Base-by-base conservation (phyloP, 768 basidiomycete genomes). In the Pleurotus eryngii region DNA sequence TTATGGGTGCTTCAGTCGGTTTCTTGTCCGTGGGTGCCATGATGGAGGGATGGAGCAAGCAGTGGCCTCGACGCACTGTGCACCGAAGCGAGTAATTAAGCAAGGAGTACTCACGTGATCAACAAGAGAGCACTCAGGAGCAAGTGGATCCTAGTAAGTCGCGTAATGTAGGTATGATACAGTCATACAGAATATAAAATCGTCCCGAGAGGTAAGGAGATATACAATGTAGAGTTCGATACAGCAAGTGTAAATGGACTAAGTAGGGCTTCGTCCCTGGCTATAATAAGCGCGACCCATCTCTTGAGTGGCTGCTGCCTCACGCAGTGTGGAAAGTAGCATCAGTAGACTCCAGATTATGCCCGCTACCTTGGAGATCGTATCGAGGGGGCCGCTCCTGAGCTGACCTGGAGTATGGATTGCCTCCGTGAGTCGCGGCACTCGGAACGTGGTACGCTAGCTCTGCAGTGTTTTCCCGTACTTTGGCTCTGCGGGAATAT, bases 1-100 rank as follows among this genome's bases (percentile, higher is more conserved):
- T 93, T 45, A 90, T 77, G 6, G 83, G 80, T 42, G 74, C 79
- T 43, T 73, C 62, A 17, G 74, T 46, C 35, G 65, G 63, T 68
- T 63, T 15, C 64, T 59, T 50, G 65, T 49, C 35, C 64, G 64
- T 54, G 70, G 56, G 57, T 17, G 60, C 43, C 60, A 60, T 60
- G 57, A 26, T 46, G 18, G 37, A 24, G 15, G 18, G 14, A 38
- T 12, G 11, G 30, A 35, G 11, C 30, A 35, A 35, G 30, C 3
- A 35, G 2, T 11, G 11, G 30, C 1, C 7, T 9, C 11, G 30
- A 35, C 30, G 30, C 30, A 35, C 30, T 35, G n/a, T n/a, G n/a
- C n/a, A n/a, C n/a, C n/a, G n/a, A n/a, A n/a, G n/a, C n/a, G n/a
- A n/a, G n/a, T n/a, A n/a, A n/a, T n/a, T n/a, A n/a, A n/a, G n/a